Conservation (phyloP, 2,329 filamentous ascomycete species). For the Colletotrichum incanum region DNA sequence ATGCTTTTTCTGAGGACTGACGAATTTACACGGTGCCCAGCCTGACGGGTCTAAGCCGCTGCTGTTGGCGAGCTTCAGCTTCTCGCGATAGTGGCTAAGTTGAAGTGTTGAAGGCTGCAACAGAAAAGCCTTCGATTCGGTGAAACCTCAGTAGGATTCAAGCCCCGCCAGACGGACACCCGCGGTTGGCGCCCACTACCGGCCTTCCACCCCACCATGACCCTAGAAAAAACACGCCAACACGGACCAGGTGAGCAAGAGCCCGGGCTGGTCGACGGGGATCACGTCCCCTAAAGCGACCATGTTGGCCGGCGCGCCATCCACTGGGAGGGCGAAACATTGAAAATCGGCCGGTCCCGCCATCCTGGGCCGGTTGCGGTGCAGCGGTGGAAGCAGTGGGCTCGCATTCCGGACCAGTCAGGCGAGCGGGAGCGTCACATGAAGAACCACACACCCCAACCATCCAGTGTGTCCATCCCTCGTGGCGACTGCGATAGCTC, state of each 20-base stretch:
- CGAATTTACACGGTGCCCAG: background rate
- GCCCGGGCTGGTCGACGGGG: slow-evolving; percentile 32
- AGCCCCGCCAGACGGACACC: background rate
- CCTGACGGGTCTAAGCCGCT: background rate
- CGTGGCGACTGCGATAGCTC: slow-evolving; percentile 36
- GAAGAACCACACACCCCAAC: slow-evolving; percentile 5
- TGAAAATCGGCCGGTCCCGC: slow-evolving; percentile 40
- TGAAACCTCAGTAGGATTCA: slow-evolving; percentile 3
- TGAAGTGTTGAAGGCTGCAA: background rate
- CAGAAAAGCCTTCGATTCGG: background rate
- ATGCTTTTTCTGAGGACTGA: background rate
- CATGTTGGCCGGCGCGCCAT: slow-evolving; percentile 30
- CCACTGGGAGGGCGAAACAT: slow-evolving; percentile 17
- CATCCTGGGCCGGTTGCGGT: slow-evolving; percentile 37
- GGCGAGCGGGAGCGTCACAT: slow-evolving; percentile 34
- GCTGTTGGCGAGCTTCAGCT: slow-evolving; percentile 13
- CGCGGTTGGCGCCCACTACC: slow-evolving; percentile 21
- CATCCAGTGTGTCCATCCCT: slow-evolving; percentile 9
- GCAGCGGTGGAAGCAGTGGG: background rate
- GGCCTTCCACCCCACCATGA: slow-evolving; percentile 4
- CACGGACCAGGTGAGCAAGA: slow-evolving; percentile 40
- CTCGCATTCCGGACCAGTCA: slow-evolving; percentile 24
- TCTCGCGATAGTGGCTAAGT: background rate
- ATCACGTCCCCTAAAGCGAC: slow-evolving; percentile 21
- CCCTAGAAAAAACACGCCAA: slow-evolving; percentile 20